phyloP scores from a whole-genome alignment of 371 early-diverging fungal species.

The Mortierella sp. region DNA sequence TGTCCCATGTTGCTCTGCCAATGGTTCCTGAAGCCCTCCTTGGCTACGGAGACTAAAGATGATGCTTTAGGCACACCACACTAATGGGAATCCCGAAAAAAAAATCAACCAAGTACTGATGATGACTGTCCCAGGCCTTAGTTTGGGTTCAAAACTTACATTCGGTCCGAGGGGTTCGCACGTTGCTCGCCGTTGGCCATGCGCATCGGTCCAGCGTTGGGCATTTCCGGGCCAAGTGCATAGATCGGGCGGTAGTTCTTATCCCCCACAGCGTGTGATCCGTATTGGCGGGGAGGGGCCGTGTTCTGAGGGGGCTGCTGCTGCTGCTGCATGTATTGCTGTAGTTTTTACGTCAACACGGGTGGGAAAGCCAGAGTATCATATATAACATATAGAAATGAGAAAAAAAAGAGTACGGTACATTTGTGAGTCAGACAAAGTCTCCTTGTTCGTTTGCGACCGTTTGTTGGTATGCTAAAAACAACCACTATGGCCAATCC shows the following conservation, averaged over 20 bases:
- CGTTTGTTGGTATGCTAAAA: constrained; percentile 9
- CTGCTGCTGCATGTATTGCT: constrained; percentile 19
- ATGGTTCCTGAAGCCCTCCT: constrained; percentile 1
- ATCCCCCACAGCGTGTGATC: constrained; percentile 7
- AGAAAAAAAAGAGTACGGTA: constrained; percentile 10
- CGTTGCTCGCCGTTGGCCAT: not conserved
- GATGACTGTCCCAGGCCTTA: no score
- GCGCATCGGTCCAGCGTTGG: not conserved
- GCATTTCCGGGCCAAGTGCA: not conserved
- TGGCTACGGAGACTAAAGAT: constrained; percentile 21
- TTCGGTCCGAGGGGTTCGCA: not conserved
- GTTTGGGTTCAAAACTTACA: not conserved
- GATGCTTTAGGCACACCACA: constrained; percentile 2
- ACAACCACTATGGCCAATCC: constrained; percentile 7
- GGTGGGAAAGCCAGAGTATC: not conserved
- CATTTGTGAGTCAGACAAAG: constrained; percentile 9
- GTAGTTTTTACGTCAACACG: constrained; percentile 7
- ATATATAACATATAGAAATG: not conserved
- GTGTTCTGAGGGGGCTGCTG: constrained; percentile 17
- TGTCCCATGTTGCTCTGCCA: not conserved
- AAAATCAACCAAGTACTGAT: not conserved
- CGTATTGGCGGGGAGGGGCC: constrained; percentile 7
- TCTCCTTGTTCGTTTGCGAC: constrained; percentile 6
- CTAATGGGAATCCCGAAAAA: not conserved
- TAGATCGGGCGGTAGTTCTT: not conserved